A percentile compares a stretch with the other conserved stretches of the same genome.
Evolutionary conservation across 441 rosid genomes (phyloP).

Genomic region (Geranium incanum): DNA sequence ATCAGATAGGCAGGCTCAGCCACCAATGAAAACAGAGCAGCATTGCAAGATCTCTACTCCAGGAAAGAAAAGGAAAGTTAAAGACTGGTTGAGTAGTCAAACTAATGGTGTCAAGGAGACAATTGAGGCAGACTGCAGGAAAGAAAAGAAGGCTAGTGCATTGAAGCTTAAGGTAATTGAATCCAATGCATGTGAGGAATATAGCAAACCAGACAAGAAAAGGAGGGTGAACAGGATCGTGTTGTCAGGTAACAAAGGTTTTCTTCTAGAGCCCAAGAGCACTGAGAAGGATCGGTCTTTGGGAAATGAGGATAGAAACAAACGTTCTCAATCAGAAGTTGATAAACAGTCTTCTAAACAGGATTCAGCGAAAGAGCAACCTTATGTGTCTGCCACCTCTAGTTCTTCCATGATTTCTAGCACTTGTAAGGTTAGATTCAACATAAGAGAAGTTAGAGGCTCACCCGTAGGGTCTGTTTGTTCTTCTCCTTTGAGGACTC

Average conservation of each 20-base stretch:
- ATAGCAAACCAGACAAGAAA: conserved; percentile 3
- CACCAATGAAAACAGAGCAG: not conserved
- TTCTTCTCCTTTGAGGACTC: conserved; percentile 6
- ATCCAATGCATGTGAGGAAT: conserved; percentile 4
- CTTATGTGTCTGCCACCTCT: conserved; percentile 9
- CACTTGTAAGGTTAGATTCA: conserved; percentile 10
- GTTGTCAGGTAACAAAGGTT: conserved; percentile 3
- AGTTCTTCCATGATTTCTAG: conserved; percentile 9
- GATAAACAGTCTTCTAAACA: conserved; percentile 5
- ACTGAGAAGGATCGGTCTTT: not conserved
- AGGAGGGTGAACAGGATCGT: not conserved
- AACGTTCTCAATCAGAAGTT: not conserved
- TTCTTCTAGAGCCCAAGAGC: not conserved
- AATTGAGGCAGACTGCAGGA: conserved; percentile 6
- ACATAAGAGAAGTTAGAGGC: conserved; percentile 5
- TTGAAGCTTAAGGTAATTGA: conserved; percentile 2
- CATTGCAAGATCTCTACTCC: conserved; percentile 6
- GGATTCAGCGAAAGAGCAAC: conserved; percentile 1
- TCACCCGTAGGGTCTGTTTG: conserved; percentile 2
- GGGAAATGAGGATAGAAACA: not conserved
- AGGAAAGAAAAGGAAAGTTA: conserved; percentile 10
- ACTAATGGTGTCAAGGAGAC: conserved; percentile 8
- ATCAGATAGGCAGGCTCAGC: conserved; percentile 5
- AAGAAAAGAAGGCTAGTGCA: conserved; percentile 5
- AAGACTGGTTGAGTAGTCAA: conserved; percentile 3